These are phyloP conservation scores for Dianthus caryophyllus DNA, from an alignment of 148 eudicot genomes.

Conservation along the genomic window DNA sequence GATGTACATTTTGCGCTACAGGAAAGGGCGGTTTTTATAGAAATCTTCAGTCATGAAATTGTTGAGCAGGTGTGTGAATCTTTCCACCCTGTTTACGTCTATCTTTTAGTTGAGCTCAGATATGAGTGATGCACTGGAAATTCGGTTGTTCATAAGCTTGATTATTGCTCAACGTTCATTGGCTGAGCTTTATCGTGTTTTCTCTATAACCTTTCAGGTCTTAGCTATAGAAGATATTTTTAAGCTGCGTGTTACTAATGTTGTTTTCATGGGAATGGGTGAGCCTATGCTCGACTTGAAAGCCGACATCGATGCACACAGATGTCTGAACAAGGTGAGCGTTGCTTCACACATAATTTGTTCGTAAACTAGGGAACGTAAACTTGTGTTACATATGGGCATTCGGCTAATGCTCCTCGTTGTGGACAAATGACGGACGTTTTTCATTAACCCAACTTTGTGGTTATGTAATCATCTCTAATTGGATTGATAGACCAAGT, in stretches of 20 bases:
- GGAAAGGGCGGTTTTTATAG: slow-evolving; percentile 98
- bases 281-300: slow-evolving; percentile 98
- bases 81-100: slow-evolving; percentile 7
- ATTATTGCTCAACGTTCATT: background rate
- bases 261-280: slow-evolving; percentile 99
- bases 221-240: slow-evolving; percentile 88
- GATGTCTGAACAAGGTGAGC: slow-evolving; percentile 82
- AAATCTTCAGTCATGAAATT: slow-evolving; percentile 91
- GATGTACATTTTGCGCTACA: slow-evolving; percentile 98
- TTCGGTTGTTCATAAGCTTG: background rate
- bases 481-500: background rate
- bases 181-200: too few species aligned
- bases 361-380: background rate
- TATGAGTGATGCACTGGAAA: slow-evolving; percentile 2
- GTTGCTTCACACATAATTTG: background rate
- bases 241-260: slow-evolving; percentile 82
- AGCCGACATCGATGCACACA: slow-evolving; percentile 91
- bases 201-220: slow-evolving; percentile 48
- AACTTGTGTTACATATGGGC: background rate
- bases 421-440: slow-evolving; percentile 2
- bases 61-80: slow-evolving; percentile 81
- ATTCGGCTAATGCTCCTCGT: slow-evolving; percentile 3
- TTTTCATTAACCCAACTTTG: background rate
- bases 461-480: background rate
- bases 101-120: slow-evolving; percentile 7